These are phyloP conservation scores for Prosopis cineraria DNA, from an alignment of 306 rosid genomes.

Conservation along the genomic window DNA sequence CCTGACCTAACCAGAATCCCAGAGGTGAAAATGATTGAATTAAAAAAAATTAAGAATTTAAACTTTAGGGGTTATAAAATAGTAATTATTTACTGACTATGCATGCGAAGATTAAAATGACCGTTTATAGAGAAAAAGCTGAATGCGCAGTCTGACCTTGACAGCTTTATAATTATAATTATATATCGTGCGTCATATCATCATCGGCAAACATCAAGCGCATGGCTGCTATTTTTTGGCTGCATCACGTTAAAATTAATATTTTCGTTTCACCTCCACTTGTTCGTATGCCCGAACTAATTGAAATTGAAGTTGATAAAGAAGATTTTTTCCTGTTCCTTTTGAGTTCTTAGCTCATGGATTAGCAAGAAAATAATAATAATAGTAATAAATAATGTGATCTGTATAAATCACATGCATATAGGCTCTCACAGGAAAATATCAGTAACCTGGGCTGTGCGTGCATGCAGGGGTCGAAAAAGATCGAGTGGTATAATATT, in stretches of 20 bases:
- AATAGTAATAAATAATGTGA: not conserved
- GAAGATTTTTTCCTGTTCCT: not conserved
- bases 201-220: constrained; percentile 20
- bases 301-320: constrained; percentile 35
- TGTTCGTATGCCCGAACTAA: constrained; percentile 10
- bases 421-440: not conserved
- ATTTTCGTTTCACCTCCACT: too few relatives aligned
- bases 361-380: not conserved
- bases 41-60: not conserved
- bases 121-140: not conserved
- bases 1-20: not conserved
- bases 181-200: not conserved
- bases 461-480: not conserved
- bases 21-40: too few relatives aligned
- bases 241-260: constrained; percentile 23
- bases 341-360: not conserved
- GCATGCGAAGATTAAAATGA: not conserved
- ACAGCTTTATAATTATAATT: not conserved
- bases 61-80: not conserved
- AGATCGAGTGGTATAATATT: not conserved
- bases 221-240: constrained; percentile 32
- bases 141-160: not conserved
- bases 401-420: not conserved
- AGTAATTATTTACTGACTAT: not conserved
- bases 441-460: not conserved